These are phyloP conservation scores for Herpetospermum pedunculosum DNA, from an alignment of 306 rosid species.

Conservation along the genomic window DNA sequence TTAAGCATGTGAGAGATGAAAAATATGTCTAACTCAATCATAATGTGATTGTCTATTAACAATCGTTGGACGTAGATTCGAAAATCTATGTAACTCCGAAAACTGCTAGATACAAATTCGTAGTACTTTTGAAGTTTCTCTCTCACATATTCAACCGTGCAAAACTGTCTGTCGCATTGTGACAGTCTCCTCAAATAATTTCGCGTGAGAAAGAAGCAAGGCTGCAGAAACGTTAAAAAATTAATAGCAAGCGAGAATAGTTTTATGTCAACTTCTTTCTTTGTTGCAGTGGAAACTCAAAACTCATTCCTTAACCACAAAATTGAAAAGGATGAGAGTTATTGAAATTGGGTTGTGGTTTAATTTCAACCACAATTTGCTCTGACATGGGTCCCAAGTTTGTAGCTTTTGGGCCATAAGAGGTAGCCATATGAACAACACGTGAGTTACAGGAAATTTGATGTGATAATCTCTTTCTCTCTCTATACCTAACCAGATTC, in stretches of 20 bases:
- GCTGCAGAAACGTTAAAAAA: neutral
- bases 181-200: no score
- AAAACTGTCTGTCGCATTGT: no score
- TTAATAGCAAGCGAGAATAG: neutral
- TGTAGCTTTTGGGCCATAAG: neutral
- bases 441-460: neutral
- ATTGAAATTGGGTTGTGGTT: neutral
- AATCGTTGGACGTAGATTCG: no score
- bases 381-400: neutral
- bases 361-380: neutral
- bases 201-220: no score
- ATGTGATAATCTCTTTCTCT: neutral
- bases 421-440: slow-evolving; percentile 2
- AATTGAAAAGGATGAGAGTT: neutral
- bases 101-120: no score
- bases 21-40: no score
- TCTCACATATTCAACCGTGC: no score
- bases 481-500: neutral
- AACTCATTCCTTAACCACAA: neutral
- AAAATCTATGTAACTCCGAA: no score
- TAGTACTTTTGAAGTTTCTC: no score
- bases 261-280: neutral
- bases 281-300: neutral
- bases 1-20: no score
- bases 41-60: no score